Percentiles rank a stretch among this genome's conserved stretches.
These are phyloP conservation scores for Luffa acutangula DNA, from an alignment of 306 rosid species.

Conservation along the genomic window DNA sequence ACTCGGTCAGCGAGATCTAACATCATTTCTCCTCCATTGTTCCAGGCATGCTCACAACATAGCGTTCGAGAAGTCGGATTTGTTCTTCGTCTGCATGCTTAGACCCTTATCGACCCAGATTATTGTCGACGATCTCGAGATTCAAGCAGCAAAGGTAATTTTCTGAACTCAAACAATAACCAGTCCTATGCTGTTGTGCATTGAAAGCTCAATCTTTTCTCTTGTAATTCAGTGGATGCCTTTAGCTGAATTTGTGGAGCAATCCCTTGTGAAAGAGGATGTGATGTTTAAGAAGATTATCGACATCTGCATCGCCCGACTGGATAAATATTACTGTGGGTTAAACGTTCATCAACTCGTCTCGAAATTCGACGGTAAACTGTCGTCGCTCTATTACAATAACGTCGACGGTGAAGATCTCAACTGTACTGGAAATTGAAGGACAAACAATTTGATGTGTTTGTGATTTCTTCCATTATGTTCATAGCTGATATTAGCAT, in stretches of 20 bases:
- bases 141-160: slow-evolving; percentile 80
- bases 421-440: slow-evolving; percentile 43
- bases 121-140: slow-evolving; percentile 63
- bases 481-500: neutral
- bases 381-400: slow-evolving; percentile 69
- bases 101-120: slow-evolving; percentile 61
- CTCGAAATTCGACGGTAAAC: slow-evolving; percentile 76
- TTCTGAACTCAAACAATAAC: neutral
- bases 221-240: slow-evolving; percentile 77
- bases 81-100: slow-evolving; percentile 91
- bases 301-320: slow-evolving; percentile 64
- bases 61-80: slow-evolving; percentile 85
- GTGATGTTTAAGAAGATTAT: slow-evolving; percentile 70
- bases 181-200: neutral
- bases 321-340: slow-evolving; percentile 64
- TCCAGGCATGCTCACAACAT: slow-evolving; percentile 83
- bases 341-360: slow-evolving; percentile 51
- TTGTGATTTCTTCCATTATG: neutral
- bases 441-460: neutral
- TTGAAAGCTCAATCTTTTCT: neutral
- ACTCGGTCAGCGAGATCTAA: neutral
- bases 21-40: neutral
- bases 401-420: slow-evolving; percentile 32
- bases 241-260: slow-evolving; percentile 68
- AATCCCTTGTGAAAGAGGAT: slow-evolving; percentile 70